Percentiles rank a stretch among this genome's conserved stretches.
Evolutionary conservation across 192 early-diverging fungal genomes (phyloP).

Genomic region (Gaertneriomyces semiglobifer): DNA sequence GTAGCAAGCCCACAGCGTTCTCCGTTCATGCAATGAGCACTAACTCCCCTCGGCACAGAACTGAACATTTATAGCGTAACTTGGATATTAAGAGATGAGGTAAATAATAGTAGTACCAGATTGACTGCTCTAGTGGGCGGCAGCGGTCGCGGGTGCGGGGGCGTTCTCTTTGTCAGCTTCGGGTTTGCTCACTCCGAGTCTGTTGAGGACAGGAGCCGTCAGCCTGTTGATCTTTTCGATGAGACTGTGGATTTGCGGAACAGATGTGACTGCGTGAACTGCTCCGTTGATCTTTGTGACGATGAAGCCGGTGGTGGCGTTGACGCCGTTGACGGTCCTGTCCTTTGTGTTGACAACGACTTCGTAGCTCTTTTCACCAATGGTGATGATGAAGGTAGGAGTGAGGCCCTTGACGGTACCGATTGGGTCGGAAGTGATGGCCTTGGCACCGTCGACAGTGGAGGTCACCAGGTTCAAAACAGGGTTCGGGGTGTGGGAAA

Average conservation of each 20-base stretch:
- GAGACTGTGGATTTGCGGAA: conserved; percentile 39
- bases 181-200: conserved; percentile 27
- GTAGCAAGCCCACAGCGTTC: too few relatives aligned
- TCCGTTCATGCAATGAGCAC: too few relatives aligned
- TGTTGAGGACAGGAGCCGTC: conserved; percentile 36
- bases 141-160: not conserved
- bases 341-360: conserved; percentile 39
- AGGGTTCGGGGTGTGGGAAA: conserved; percentile 47
- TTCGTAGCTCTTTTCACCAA: conserved; percentile 50
- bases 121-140: not conserved
- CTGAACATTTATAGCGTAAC: too few relatives aligned
- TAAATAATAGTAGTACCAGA: too few relatives aligned
- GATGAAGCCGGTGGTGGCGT: conserved; percentile 44
- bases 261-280: conserved; percentile 39
- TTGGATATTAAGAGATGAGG: too few relatives aligned
- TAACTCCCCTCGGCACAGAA: too few relatives aligned
- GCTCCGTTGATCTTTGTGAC: conserved; percentile 50
- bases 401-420: conserved; percentile 43
- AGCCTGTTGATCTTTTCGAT: conserved; percentile 47
- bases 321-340: conserved; percentile 23
- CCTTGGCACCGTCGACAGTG: conserved; percentile 35
- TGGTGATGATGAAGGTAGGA: conserved; percentile 45
- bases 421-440: conserved; percentile 37
- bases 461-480: conserved; percentile 37
- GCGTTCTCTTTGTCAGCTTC: too few relatives aligned